Evolutionary conservation across 2,329 filamentous ascomycete species (phyloP).

Genomic region (Cladosporium sp.): DNA sequence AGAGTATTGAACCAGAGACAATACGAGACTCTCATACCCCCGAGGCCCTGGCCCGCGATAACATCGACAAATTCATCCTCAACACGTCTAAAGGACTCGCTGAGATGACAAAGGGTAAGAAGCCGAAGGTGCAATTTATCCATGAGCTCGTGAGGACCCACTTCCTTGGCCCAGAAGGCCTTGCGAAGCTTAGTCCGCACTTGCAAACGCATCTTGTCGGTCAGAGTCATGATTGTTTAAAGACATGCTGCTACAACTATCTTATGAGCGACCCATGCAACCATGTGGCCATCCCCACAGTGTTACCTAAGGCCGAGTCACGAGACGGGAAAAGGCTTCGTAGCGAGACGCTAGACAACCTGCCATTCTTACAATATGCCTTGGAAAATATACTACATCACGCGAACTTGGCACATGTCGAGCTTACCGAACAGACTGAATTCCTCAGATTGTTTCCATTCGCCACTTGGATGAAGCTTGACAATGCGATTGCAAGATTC

Average conservation of each 20-base stretch:
- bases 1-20: conserved; percentile 32
- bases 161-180: neutral
- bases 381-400: neutral
- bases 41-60: conserved; percentile 29
- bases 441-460: neutral
- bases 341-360: neutral
- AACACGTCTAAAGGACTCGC: conserved; percentile 54
- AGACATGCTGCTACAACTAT: neutral
- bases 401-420: neutral
- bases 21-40: conserved; percentile 24
- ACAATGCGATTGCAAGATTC: neutral
- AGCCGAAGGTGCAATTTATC: conserved; percentile 52
- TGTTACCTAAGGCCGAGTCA: neutral
- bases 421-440: accelerated
- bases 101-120: conserved; percentile 41
- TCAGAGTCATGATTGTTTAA: neutral
- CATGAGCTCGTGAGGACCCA: conserved; percentile 48
- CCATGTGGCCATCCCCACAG: neutral
- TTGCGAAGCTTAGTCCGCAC: neutral
- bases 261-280: neutral
- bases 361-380: neutral
- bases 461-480: neutral
- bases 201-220: neutral
- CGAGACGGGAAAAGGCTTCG: neutral
- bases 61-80: conserved; percentile 37